These are phyloP conservation scores for Phytopythium kandeliae DNA, from an alignment of 352 stramenopile genomes.

Conservation along the genomic window DNA sequence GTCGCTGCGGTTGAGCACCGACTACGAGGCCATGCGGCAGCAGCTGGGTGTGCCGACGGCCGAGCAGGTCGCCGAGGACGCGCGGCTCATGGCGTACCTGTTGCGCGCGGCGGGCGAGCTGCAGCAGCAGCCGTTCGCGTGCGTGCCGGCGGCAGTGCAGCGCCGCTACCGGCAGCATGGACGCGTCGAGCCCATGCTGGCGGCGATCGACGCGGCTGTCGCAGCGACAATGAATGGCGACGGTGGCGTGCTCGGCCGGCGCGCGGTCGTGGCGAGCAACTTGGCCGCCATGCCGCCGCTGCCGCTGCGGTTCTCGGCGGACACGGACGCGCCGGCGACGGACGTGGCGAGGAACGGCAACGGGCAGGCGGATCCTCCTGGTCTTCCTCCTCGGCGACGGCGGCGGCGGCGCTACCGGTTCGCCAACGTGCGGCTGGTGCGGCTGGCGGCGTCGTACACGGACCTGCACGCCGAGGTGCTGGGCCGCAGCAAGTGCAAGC, in stretches of 20 bases:
- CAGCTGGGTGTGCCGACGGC: conserved; percentile 64
- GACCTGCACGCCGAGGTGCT: conserved; percentile 72
- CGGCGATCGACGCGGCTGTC: conserved; percentile 28
- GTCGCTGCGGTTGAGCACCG: conserved; percentile 63
- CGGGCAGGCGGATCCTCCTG: conserved; percentile 1
- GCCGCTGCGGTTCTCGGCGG: conserved; percentile 41
- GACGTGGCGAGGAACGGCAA: no score
- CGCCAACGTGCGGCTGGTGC: conserved; percentile 58
- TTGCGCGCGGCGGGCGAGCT: conserved; percentile 48
- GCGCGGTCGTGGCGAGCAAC: conserved; percentile 35
- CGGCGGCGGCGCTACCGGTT: conserved; percentile 22
- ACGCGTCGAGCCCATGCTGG: conserved; percentile 31
- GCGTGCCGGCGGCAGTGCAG: conserved; percentile 39
- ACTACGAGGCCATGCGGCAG: conserved; percentile 71
- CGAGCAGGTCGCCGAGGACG: conserved; percentile 47
- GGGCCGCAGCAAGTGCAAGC: conserved; percentile 64
- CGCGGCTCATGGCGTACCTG: conserved; percentile 45
- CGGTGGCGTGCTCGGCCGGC: conserved; percentile 7
- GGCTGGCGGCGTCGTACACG: conserved; percentile 64
- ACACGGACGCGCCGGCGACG: no score
- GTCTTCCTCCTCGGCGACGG: no score
- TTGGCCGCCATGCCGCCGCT: conserved; percentile 43
- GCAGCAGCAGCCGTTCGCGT: conserved; percentile 33
- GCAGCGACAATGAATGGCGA: no score
- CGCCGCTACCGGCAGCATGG: conserved; percentile 52